These are phyloP conservation scores for Saccharata proteae DNA, from an alignment of 2,329 filamentous ascomycete genomes.

Conservation along the genomic window DNA sequence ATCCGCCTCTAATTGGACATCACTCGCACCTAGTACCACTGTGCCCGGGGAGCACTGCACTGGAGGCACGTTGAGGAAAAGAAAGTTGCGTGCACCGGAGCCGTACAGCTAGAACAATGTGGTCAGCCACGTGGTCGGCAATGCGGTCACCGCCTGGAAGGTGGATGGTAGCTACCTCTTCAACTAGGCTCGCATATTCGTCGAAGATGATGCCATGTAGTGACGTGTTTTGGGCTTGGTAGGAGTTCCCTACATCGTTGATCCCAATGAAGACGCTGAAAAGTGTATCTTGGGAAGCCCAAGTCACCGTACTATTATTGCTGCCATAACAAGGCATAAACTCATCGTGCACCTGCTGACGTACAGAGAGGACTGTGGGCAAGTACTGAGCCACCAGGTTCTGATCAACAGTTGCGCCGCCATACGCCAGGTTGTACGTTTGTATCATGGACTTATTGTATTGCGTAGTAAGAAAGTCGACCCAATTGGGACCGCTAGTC, in stretches of 20 bases:
- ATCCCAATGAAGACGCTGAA: conserved; percentile 37
- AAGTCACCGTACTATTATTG: conserved; percentile 17
- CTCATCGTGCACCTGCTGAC: conserved; percentile 36
- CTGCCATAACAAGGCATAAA: conserved; percentile 30
- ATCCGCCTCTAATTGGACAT: conserved; percentile 22
- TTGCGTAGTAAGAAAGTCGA: conserved; percentile 36
- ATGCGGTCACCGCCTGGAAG: neutral
- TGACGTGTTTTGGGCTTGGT: conserved; percentile 25
- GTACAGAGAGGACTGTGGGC: conserved; percentile 37
- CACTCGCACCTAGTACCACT: conserved; percentile 24
- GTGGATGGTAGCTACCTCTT: conserved; percentile 11
- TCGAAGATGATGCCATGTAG: conserved; percentile 24
- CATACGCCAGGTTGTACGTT: conserved; percentile 43
- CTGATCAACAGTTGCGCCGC: conserved; percentile 42
- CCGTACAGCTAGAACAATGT: conserved; percentile 26
- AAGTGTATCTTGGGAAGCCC: conserved; percentile 9
- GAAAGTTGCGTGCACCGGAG: conserved; percentile 36
- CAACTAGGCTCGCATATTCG: conserved; percentile 24
- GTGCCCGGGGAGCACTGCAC: conserved; percentile 43
- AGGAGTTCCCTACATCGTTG: conserved; percentile 43
- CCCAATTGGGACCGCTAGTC: conserved; percentile 46
- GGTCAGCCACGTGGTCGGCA: neutral
- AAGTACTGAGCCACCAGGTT: conserved; percentile 39
- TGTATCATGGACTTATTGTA: conserved; percentile 35
- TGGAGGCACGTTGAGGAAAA: conserved; percentile 36